These are phyloP conservation scores for Pythium pyrilobum DNA, from an alignment of 352 stramenopile species.

Conservation along the genomic window DNA sequence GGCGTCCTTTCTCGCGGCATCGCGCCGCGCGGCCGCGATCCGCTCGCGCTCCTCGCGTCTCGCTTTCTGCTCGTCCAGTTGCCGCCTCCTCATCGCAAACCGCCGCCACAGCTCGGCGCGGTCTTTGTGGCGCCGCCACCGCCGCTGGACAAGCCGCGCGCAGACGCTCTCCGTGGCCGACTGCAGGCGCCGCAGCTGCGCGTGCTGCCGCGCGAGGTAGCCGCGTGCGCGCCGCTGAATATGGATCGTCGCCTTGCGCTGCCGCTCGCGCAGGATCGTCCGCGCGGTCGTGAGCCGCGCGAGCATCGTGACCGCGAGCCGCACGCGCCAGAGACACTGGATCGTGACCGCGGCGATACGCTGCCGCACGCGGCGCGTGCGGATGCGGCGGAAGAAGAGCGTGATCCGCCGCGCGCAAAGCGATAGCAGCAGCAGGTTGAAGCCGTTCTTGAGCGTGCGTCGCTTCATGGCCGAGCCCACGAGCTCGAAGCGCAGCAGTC, in stretches of 20 bases:
- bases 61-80: constrained; percentile 26
- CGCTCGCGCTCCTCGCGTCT: constrained; percentile 22
- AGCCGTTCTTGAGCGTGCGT: constrained; percentile 45
- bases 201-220: constrained; percentile 15
- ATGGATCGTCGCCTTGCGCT: constrained; percentile 8
- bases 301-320: background rate
- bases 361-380: constrained; percentile 17
- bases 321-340: constrained; percentile 21
- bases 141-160: constrained; percentile 1
- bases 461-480: constrained; percentile 52
- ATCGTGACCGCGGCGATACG: constrained; percentile 26
- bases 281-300: background rate
- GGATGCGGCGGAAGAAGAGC: constrained; percentile 39
- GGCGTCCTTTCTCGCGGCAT: constrained; percentile 8
- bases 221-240: constrained; percentile 12
- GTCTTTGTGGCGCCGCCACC: constrained; percentile 11
- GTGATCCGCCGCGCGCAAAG: constrained; percentile 41
- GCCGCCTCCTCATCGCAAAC: constrained; percentile 22
- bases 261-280: constrained; percentile 8
- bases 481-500: constrained; percentile 49
- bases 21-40: constrained; percentile 2
- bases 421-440: constrained; percentile 48
- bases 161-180: background rate
- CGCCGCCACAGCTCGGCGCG: background rate
- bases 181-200: constrained; percentile 9